phyloP scores from a whole-genome alignment of 306 rosid genomes.

The Gillenia trifoliata region DNA sequence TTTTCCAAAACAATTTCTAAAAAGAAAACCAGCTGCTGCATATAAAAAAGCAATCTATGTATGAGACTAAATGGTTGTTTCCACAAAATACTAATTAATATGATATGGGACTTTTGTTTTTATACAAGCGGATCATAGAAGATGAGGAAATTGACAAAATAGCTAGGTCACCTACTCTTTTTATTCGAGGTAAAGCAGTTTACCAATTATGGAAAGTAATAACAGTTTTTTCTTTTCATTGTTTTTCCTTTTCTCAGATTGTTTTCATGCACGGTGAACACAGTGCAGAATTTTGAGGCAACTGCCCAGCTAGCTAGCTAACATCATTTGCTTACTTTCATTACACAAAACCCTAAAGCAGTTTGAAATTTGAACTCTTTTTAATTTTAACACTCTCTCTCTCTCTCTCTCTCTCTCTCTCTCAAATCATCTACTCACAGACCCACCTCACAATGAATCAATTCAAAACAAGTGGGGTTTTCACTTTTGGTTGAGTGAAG shows the following conservation, averaged over 20 bases:
- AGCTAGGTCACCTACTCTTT: constrained; percentile 39
- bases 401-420: constrained; percentile 7
- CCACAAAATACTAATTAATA: no score
- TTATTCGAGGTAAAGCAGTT: constrained; percentile 37
- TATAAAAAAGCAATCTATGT: no score
- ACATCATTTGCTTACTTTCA: constrained; percentile 9
- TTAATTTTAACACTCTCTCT: constrained; percentile 12
- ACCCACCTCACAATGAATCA: constrained; percentile 8
- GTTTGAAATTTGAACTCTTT: constrained; percentile 27
- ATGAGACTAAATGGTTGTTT: no score
- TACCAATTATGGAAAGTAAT: constrained; percentile 51
- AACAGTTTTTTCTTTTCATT: background rate
- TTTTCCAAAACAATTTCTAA: no score
- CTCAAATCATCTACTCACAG: constrained; percentile 27
- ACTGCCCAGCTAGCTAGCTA: background rate
- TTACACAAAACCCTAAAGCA: constrained; percentile 30
- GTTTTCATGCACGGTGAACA: background rate
- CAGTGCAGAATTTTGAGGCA: constrained; percentile 7
- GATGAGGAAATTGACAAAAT: constrained; percentile 27
- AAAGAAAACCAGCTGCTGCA: no score
- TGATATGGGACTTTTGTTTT: no score
- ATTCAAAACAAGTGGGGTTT: constrained; percentile 24
- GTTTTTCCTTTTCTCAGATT: constrained; percentile 4
- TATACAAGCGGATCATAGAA: no score
- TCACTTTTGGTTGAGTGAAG: constrained; percentile 20